Percentiles rank a stretch among this genome's conserved stretches.
phyloP scores from a whole-genome alignment of 208 protist species.

The Crithidia brevicula region DNA sequence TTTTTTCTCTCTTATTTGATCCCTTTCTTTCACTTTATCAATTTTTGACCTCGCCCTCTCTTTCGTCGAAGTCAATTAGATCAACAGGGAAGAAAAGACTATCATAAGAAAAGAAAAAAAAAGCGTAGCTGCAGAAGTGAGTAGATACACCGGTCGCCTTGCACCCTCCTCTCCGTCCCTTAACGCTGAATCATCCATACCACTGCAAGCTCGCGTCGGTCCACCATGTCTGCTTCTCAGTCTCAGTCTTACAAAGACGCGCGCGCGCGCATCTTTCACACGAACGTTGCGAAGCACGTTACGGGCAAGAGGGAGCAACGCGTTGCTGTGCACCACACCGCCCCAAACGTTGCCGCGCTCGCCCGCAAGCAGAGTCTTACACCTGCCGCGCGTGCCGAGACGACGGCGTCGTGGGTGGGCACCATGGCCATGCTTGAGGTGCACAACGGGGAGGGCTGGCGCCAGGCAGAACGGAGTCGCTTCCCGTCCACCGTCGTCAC shows the following conservation, averaged over 20 bases:
- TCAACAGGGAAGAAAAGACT: no score
- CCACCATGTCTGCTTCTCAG: background rate
- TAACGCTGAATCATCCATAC: no score
- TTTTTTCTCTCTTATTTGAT: no score
- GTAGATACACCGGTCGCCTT: no score
- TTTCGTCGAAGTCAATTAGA: no score
- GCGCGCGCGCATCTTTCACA: background rate
- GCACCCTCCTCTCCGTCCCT: no score
- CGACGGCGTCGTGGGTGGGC: conserved; percentile 1
- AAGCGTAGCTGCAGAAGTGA: no score
- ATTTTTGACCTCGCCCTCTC: no score
- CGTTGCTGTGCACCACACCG: background rate
- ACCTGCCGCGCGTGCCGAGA: background rate
- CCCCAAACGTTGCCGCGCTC: background rate
- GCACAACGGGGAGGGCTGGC: background rate
- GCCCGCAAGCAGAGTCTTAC: background rate
- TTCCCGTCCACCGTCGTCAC: conserved; percentile 13
- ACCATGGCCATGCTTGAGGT: background rate
- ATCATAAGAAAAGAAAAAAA: no score
- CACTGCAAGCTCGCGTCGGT: no score
- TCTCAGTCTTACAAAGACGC: background rate
- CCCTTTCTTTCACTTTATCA: no score
- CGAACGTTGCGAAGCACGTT: background rate
- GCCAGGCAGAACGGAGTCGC: background rate
- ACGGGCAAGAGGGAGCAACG: background rate